Evolutionary conservation across 192 early-diverging fungal species (phyloP).

Genomic region (Coemansia sp.): DNA sequence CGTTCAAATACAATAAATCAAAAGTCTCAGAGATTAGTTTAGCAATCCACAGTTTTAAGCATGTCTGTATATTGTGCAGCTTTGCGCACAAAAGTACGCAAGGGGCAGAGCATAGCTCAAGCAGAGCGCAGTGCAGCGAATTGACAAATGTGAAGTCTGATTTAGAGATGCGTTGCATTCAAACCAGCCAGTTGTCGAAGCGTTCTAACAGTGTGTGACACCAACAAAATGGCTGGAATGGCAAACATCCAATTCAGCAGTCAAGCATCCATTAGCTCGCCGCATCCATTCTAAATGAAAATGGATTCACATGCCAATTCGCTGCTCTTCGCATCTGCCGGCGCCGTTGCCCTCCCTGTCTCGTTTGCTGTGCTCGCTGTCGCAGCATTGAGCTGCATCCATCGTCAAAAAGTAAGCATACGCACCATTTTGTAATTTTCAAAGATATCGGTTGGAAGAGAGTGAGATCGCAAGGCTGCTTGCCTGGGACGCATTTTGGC

Average conservation of each 20-base stretch:
- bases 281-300: slow-evolving; percentile 9
- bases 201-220: not conserved
- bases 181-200: not conserved
- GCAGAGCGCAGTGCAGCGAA: not conserved
- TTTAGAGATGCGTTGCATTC: not conserved
- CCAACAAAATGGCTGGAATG: not conserved
- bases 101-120: not conserved
- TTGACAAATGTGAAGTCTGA: not conserved
- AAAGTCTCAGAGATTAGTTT: not conserved
- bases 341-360: not conserved
- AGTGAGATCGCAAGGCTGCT: slow-evolving; percentile 3
- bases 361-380: not conserved
- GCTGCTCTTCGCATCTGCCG: not conserved
- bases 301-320: not conserved
- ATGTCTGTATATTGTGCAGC: not conserved
- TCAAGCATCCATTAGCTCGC: not conserved
- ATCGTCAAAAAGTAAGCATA: slow-evolving; percentile 2
- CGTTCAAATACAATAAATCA: not conserved
- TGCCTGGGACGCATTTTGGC: not conserved
- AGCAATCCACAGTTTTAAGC: not conserved
- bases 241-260: not conserved
- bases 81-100: not conserved
- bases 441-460: slow-evolving; percentile 12
- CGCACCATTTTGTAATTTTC: slow-evolving; percentile 14
- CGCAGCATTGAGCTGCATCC: slow-evolving; percentile 1